Evolutionary conservation across 345 rosid species (phyloP), one percentile per base, ranked within the genome.

Genomic region (Tarenaya hassleriana): DNA sequence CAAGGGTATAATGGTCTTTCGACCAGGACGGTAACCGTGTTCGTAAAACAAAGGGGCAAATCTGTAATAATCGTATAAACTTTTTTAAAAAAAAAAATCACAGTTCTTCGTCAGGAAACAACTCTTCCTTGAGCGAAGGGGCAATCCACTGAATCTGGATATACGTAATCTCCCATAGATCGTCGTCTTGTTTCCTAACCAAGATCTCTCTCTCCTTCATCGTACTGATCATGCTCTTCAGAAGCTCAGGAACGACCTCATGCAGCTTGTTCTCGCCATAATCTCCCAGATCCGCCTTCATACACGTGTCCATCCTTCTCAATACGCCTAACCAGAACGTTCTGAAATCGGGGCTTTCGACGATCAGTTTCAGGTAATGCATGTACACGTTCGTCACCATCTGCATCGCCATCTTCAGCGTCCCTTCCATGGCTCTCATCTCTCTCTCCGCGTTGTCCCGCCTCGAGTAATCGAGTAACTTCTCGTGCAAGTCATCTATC

Each of bases 91-190:
- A 47, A 47, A 1, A 12, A 48, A n/a, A 10, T 12, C 35, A 67
- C 3, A 67, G 45, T 5, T 69, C 80, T 44, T 81, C 78, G 12
- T 79, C 95, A 19, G 95, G 94, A 71, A 88, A 83, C 43, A 81
- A 55, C 49, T 81, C 95, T 13, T 85, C 85, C 51, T 90, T 88
- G n/a, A 92, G 79, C 1, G 82, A 49, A 35, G 95, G 97, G 56
- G 97, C 86, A 61, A 85, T 88, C 97, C 98, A 85, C 38, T 92
- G 98, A 43, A 88, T 92, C 65, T 92, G 98, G 56, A 88, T 81
- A 21, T 79, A 77, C 4, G 98, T 83, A 35, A 83, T 77, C 40
- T 85, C 97, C 88, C 88, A 85, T 2, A 85, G 74, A 65, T 85
- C 95, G 16, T 83, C 85, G 1, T 62, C 95, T n/a, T 83, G 88